Evolutionary conservation across 768 basidiomycete genomes (phyloP).

Genomic region (Termitomyces sp.): DNA sequence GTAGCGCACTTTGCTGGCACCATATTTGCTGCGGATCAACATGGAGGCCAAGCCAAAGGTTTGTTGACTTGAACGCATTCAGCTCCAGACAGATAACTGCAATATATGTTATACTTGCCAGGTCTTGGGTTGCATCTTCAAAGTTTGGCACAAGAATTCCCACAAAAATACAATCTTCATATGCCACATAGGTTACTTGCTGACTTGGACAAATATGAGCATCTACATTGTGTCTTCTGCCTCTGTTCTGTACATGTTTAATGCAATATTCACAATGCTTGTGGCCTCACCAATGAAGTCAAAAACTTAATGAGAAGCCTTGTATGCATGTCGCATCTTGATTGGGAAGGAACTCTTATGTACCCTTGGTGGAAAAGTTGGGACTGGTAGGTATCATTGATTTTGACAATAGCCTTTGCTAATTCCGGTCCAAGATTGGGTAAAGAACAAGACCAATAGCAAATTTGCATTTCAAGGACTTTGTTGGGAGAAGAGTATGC

Average conservation of each 20-base stretch:
- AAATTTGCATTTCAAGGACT: constrained; percentile 23
- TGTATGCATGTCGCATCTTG: constrained; percentile 16
- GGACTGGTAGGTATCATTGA: constrained; percentile 7
- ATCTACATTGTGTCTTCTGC: constrained; percentile 16
- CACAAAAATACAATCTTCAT: constrained; percentile 17
- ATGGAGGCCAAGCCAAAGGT: constrained; percentile 22
- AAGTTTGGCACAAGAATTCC: constrained; percentile 3
- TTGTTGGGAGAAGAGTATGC: constrained; percentile 27
- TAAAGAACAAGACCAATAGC: constrained; percentile 19
- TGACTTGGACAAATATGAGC: constrained; percentile 19
- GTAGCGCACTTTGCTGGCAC: constrained; percentile 5
- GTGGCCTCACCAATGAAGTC: constrained; percentile 10
- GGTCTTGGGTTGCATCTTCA: constrained; percentile 21
- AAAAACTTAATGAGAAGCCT: constrained; percentile 21
- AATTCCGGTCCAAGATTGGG: constrained; percentile 18
- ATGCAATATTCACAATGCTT: constrained; percentile 19
- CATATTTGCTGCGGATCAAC: constrained; percentile 18
- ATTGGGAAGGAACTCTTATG: constrained; percentile 17
- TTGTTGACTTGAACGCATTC: no score
- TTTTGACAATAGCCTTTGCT: neutral
- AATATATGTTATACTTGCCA: no score
- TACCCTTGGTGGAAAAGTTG: constrained; percentile 19
- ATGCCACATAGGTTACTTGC: constrained; percentile 14
- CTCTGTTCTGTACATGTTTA: constrained; percentile 19
- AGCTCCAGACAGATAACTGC: no score